phyloP scores from a whole-genome alignment of 2,329 filamentous ascomycete species.

The Colletotrichum limetticola region DNA sequence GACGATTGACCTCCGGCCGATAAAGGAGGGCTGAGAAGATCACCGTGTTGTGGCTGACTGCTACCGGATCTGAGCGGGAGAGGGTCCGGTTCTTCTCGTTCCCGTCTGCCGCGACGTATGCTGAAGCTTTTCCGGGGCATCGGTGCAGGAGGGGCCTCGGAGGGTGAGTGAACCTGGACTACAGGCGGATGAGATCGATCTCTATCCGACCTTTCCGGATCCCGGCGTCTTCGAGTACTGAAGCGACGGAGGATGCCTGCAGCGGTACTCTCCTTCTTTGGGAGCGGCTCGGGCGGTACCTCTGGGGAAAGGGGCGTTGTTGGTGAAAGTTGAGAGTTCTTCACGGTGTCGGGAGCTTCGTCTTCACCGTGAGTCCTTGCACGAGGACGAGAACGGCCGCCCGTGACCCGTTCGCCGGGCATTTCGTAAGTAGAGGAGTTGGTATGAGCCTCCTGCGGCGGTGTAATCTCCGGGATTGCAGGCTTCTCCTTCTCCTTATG shows the following conservation, averaged over 20 bases:
- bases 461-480: conserved; percentile 76
- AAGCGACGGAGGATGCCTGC: conserved; percentile 87
- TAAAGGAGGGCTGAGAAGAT: conserved; percentile 79
- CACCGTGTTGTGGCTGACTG: conserved; percentile 79
- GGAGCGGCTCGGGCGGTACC: conserved; percentile 67
- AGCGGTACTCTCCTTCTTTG: conserved; percentile 88
- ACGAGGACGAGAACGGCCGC: conserved; percentile 83
- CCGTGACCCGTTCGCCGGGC: conserved; percentile 87
- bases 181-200: conserved; percentile 76
- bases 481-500: conserved; percentile 56
- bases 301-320: conserved; percentile 61
- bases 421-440: conserved; percentile 88
- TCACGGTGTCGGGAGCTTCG: conserved; percentile 79
- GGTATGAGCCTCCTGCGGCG: conserved; percentile 89
- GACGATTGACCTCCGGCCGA: conserved; percentile 69
- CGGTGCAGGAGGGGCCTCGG: conserved; percentile 71
- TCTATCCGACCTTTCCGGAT: conserved; percentile 70
- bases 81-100: conserved; percentile 61
- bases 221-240: conserved; percentile 84
- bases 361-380: conserved; percentile 96
- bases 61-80: conserved; percentile 64
- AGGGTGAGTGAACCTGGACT: conserved; percentile 82
- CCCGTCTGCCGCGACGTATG: conserved; percentile 70
- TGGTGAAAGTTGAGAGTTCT: conserved; percentile 68
- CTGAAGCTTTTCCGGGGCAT: conserved; percentile 84